Evolutionary conservation across 2,329 filamentous ascomycete genomes (phyloP), one percentile per base, ranked within the genome.

Genomic region (Neopestalotiopsis clavispora): DNA sequence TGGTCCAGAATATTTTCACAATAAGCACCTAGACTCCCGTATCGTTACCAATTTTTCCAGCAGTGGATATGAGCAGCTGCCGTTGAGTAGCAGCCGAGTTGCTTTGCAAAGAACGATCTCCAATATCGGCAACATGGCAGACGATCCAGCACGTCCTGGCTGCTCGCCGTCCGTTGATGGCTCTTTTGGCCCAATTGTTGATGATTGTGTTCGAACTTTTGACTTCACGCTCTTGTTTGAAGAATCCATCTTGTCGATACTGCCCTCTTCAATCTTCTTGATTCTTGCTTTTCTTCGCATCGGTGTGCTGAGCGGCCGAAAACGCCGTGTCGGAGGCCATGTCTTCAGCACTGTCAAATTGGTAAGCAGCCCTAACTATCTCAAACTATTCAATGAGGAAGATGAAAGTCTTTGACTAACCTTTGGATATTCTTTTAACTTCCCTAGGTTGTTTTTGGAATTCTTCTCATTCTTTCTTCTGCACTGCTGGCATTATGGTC

Each of bases 181-280:
- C 30, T 57, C 7, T 32, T 69, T 69, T 40, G 67, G 67, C 14
- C 67, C 67, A 10, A 42, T 56, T 40, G 67, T 69, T 28, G 40
- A 66, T 10, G n/a, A 28, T 6, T 69, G 63, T 42, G 67, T 63
- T 40, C 63, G 67, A 23, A 34, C 62, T 6, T 75, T 76, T 38
- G 73, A 76, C 66, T 76, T 76, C 68, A 75, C 74, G 49, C 69
- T 76, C 20, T 60, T 76, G 0, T 76, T 76, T 57, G 75, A 76
- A 65, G 74, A 76, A 62, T 70, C 73, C 10, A 74, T 76, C 10
- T 60, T 76, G 17, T 73, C 74, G 20, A 75, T 76, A n/a, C 42
- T 60, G 34, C 75, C 75, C 7, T 73, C 73, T 4, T 65, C 70
- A 67, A 34, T 75, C 4, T 67, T 76, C 12, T 52, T 76, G 42